A percentile compares a stretch with the other conserved stretches of the same genome.
phyloP scores from a whole-genome alignment of 106 monocot genomes.

The Dioscorea dumetorum region DNA sequence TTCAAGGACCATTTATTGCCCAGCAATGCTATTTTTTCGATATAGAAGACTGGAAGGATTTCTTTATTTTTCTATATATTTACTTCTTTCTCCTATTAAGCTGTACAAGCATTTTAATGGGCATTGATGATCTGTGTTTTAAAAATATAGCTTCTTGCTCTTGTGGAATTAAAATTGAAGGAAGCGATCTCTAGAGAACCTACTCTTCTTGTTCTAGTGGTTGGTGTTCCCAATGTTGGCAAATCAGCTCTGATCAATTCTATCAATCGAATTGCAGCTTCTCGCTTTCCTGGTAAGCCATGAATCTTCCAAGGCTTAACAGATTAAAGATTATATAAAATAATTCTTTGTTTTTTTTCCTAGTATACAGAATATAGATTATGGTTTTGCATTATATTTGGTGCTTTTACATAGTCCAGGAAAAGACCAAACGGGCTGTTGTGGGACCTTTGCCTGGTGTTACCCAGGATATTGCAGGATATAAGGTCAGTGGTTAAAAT shows the following conservation, averaged over 20 bases:
- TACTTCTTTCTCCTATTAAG: background rate
- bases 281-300: slow-evolving; percentile 83
- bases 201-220: slow-evolving; percentile 91
- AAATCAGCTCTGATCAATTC: slow-evolving; percentile 97
- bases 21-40: too few species aligned
- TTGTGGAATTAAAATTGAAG: slow-evolving; percentile 87
- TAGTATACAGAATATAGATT: too few species aligned
- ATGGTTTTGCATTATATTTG: background rate
- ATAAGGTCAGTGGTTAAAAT: slow-evolving; percentile 39
- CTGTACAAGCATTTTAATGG: background rate
- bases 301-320: background rate
- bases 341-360: too few species aligned
- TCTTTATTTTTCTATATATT: too few species aligned
- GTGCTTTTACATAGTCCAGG: slow-evolving; percentile 38
- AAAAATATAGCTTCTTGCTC: slow-evolving; percentile 64
- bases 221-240: slow-evolving; percentile 98
- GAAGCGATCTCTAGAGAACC: slow-evolving; percentile 87
- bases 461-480: slow-evolving; percentile 96
- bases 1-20: too few species aligned
- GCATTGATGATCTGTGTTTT: background rate
- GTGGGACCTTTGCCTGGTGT: slow-evolving; percentile 97
- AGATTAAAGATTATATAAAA: too few species aligned
- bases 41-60: too few species aligned
- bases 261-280: slow-evolving; percentile 73
- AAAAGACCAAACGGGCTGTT: slow-evolving; percentile 81